Percentiles rank a stretch among this genome's conserved stretches.
Conservation (phyloP, 1,139 yeast species). For the Petasospora fabianii region DNA sequence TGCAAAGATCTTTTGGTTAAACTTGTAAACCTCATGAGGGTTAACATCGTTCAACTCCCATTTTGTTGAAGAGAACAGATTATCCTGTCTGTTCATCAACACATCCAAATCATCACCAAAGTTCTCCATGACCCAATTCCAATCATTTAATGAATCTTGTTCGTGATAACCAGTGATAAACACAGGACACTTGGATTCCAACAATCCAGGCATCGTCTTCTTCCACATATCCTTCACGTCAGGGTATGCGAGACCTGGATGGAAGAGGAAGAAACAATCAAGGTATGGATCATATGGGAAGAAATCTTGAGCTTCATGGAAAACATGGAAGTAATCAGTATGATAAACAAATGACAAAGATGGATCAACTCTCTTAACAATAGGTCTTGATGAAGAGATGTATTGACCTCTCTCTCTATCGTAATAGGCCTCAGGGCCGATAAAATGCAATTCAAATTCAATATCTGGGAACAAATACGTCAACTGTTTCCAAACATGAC, state of each 20-base stretch:
- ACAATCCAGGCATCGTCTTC: slow-evolving; percentile 80
- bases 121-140: slow-evolving; percentile 61
- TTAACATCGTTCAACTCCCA: slow-evolving; percentile 90
- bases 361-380: slow-evolving; percentile 71
- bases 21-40: slow-evolving; percentile 91
- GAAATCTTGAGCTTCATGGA: slow-evolving; percentile 88
- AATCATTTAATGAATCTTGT: slow-evolving; percentile 65
- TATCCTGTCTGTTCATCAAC: slow-evolving; percentile 68
- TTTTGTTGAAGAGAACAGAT: slow-evolving; percentile 79
- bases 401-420: slow-evolving; percentile 60
- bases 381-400: slow-evolving; percentile 52
- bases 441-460: slow-evolving; percentile 80
- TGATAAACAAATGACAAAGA: slow-evolving; percentile 76
- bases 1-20: slow-evolving; percentile 84
- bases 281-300: slow-evolving; percentile 97
- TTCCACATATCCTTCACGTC: slow-evolving; percentile 87
- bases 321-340: slow-evolving; percentile 85
- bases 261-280: slow-evolving; percentile 89
- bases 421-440: slow-evolving; percentile 88
- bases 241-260: slow-evolving; percentile 88
- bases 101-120: slow-evolving; percentile 78
- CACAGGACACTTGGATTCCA: slow-evolving; percentile 90
- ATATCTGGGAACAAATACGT: slow-evolving; percentile 81
- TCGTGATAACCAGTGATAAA: slow-evolving; percentile 89
- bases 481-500: slow-evolving; percentile 93